These are phyloP conservation scores for Penicillium psychrofluorescens DNA, from an alignment of 495 filamentous ascomycete species.

Conservation along the genomic window DNA sequence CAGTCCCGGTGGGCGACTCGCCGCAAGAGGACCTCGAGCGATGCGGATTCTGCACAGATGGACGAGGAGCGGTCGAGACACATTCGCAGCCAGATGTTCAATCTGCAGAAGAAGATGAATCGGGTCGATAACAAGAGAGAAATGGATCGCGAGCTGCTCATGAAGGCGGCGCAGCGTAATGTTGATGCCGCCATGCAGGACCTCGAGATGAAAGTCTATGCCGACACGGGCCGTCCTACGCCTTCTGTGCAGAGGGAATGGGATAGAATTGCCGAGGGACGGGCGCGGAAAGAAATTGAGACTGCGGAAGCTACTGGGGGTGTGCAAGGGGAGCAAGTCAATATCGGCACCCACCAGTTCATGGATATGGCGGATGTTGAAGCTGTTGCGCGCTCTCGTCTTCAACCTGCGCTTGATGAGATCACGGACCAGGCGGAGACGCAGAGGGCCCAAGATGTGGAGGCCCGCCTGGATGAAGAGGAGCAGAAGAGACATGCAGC, in stretches of 20 bases:
- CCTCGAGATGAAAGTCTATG: slow-evolving; percentile 73
- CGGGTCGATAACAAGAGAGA: slow-evolving; percentile 70
- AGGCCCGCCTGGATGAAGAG: slow-evolving; percentile 47
- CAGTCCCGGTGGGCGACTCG: slow-evolving; percentile 51
- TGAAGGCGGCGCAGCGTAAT: slow-evolving; percentile 76
- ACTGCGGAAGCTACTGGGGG: slow-evolving; percentile 48
- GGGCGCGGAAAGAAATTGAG: slow-evolving; percentile 55
- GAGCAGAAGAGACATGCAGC: slow-evolving; percentile 36
- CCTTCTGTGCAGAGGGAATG: slow-evolving; percentile 65
- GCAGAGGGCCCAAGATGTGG: slow-evolving; percentile 53
- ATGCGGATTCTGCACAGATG: slow-evolving; percentile 51
- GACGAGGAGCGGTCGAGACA: slow-evolving; percentile 62
- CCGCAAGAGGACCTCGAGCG: slow-evolving; percentile 62
- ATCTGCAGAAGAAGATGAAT: slow-evolving; percentile 59
- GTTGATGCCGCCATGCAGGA: slow-evolving; percentile 68
- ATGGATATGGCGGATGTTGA: slow-evolving; percentile 77
- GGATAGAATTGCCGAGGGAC: slow-evolving; percentile 65
- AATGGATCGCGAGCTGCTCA: slow-evolving; percentile 62
- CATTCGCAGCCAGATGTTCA: slow-evolving; percentile 74
- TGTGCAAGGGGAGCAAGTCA: slow-evolving; percentile 54
- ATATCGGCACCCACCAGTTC: slow-evolving; percentile 74
- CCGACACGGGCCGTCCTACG: slow-evolving; percentile 68
- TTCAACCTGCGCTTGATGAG: slow-evolving; percentile 90
- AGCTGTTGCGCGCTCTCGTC: slow-evolving; percentile 64
- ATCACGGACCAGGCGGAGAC: slow-evolving; percentile 70